Percentiles rank a stretch among this genome's conserved stretches.
Evolutionary conservation across 1,284 basidiomycete genomes (phyloP).

Genomic region (Apiotrichum mycotoxinovorans): DNA sequence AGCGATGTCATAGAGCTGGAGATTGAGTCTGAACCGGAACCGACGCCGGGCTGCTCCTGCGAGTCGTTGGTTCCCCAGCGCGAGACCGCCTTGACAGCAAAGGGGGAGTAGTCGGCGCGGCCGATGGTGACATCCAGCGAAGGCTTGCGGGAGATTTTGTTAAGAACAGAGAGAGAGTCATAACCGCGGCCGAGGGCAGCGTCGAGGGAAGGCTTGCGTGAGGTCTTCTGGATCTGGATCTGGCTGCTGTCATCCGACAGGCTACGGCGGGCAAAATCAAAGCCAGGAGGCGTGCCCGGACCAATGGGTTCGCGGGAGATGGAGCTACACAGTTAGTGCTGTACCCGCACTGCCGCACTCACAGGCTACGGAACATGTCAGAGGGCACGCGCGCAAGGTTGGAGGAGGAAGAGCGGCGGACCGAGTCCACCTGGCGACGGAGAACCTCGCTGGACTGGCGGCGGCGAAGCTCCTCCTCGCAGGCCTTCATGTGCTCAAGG

Average conservation of each 20-base stretch:
- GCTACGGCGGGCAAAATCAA: background rate
- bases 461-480: background rate
- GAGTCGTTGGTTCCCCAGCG: background rate
- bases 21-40: background rate
- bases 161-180: background rate
- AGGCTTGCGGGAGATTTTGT: background rate
- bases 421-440: no score
- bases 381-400: background rate
- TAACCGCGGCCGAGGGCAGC: background rate
- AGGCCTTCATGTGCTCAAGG: background rate
- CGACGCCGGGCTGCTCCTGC: background rate
- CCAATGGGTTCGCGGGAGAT: background rate
- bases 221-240: background rate
- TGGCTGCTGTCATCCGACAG: background rate
- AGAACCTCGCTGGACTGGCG: background rate
- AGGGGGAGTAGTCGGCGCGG: background rate
- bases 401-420: background rate
- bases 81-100: no score
- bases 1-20: background rate
- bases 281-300: background rate
- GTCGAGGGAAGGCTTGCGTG: background rate
- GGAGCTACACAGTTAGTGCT: background rate
- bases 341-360: background rate
- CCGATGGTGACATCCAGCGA: background rate
- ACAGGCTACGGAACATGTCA: background rate